Evolutionary conservation across 2,329 filamentous ascomycete genomes (phyloP).

Genomic region (Metarhizium album): DNA sequence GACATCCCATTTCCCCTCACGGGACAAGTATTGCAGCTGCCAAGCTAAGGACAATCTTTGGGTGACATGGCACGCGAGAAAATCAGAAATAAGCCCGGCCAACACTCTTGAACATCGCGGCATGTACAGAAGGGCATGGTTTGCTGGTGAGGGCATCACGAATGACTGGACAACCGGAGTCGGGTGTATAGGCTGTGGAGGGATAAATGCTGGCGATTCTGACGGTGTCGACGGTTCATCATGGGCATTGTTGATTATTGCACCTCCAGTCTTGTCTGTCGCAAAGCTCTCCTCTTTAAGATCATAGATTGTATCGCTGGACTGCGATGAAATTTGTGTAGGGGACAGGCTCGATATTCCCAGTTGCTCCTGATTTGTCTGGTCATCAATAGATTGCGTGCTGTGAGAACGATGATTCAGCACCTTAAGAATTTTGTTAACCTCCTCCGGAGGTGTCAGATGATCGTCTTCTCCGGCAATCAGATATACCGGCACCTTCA

Average conservation of each 20-base stretch:
- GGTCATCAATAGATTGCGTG: neutral
- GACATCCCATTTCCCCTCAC: slow-evolving; percentile 93
- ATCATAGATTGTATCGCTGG: neutral
- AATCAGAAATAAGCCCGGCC: slow-evolving; percentile 72
- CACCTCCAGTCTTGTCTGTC: neutral
- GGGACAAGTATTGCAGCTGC: slow-evolving; percentile 82
- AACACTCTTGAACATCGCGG: slow-evolving; percentile 65
- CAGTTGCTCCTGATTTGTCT: neutral
- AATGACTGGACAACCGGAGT: slow-evolving; percentile 52
- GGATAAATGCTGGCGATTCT: slow-evolving; percentile 25
- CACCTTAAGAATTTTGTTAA: slow-evolving; percentile 51
- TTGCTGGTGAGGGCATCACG: slow-evolving; percentile 65
- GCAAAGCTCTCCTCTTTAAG: neutral
- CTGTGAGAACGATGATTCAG: slow-evolving; percentile 21
- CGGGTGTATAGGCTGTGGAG: slow-evolving; percentile 37
- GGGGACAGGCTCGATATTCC: neutral
- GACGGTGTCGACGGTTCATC: slow-evolving; percentile 37
- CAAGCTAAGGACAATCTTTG: slow-evolving; percentile 71
- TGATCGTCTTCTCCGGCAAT: slow-evolving; percentile 68
- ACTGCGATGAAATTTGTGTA: neutral
- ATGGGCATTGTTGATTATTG: slow-evolving; percentile 25
- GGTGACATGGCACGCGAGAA: slow-evolving; percentile 65
- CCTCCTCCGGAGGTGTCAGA: slow-evolving; percentile 61
- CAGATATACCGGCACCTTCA: slow-evolving; percentile 66
- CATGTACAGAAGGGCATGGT: slow-evolving; percentile 76